These are phyloP conservation scores for Psilocybe cubensis DNA, from an alignment of 768 basidiomycete genomes.

Conservation along the genomic window DNA sequence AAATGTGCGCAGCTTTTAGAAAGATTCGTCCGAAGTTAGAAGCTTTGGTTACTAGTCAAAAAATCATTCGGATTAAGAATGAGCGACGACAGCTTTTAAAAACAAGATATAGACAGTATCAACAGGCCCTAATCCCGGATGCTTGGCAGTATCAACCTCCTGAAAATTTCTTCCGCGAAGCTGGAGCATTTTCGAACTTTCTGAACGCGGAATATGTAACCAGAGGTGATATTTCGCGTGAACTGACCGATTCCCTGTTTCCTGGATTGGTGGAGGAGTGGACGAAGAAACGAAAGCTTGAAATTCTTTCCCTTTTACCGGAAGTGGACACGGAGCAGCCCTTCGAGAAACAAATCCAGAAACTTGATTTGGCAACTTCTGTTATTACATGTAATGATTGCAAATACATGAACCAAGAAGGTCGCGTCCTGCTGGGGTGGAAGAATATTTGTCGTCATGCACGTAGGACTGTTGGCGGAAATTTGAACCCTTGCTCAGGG, in stretches of 20 bases:
- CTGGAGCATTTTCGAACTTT: constrained; percentile 18
- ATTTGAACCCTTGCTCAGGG: constrained; percentile 8
- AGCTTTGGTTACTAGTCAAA: constrained; percentile 9
- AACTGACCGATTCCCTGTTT: constrained; percentile 16
- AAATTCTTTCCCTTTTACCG: constrained; percentile 13
- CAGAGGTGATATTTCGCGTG: constrained; percentile 17
- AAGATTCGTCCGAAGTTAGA: constrained; percentile 20
- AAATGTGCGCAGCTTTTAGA: constrained; percentile 18
- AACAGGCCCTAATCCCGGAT: constrained; percentile 16
- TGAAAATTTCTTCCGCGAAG: constrained; percentile 1
- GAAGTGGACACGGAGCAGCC: constrained; percentile 3
- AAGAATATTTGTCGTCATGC: constrained; percentile 20
- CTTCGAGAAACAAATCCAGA: constrained; percentile 9
- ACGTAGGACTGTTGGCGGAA: not conserved
- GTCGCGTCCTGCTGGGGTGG: constrained; percentile 23
- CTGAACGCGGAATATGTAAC: constrained; percentile 16
- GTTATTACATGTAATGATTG: constrained; percentile 22
- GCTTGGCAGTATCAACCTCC: constrained; percentile 24
- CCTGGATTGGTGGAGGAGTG: constrained; percentile 16
- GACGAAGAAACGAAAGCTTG: constrained; percentile 15
- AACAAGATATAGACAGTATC: constrained; percentile 20
- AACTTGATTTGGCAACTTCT: constrained; percentile 22
- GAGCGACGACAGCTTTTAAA: constrained; percentile 20
- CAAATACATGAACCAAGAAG: constrained; percentile 5
- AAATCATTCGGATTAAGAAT: constrained; percentile 11